phyloP scores from a whole-genome alignment of 768 basidiomycete genomes.

The Pleurotus salmoneostramineus region DNA sequence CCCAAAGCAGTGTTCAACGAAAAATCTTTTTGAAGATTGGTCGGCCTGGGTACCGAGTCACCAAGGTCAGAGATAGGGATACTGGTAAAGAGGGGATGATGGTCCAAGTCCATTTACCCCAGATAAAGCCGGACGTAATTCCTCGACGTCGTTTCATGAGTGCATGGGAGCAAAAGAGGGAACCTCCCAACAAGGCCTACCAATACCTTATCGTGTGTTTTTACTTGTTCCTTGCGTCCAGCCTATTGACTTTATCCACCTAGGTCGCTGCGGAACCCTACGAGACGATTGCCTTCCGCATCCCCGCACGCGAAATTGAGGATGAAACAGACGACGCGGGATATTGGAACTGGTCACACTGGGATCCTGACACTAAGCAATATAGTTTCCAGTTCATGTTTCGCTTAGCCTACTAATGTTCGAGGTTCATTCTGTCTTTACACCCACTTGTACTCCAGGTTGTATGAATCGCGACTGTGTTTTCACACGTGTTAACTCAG shows the following conservation, averaged over 20 bases:
- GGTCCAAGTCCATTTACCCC: slow-evolving; percentile 94
- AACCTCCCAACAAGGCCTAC: slow-evolving; percentile 93
- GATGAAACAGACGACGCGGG: slow-evolving; percentile 89
- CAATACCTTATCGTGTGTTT: slow-evolving; percentile 92
- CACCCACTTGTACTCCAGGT: not conserved
- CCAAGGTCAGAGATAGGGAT: slow-evolving; percentile 90
- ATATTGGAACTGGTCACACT: slow-evolving; percentile 97
- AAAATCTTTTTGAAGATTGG: slow-evolving; percentile 99
- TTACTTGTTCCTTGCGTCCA: slow-evolving; percentile 14
- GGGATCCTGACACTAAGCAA: slow-evolving; percentile 99
- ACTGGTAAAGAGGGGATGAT: slow-evolving; percentile 95
- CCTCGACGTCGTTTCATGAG: slow-evolving; percentile 95
- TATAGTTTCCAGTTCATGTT: slow-evolving; percentile 99
- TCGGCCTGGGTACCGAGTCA: slow-evolving; percentile 91
- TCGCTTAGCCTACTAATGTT: slow-evolving; percentile 42
- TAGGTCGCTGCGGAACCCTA: slow-evolving; percentile 99
- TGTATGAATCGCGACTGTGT: not conserved
- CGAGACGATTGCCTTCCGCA: slow-evolving; percentile 98
- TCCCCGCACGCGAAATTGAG: slow-evolving; percentile 96
- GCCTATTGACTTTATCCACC: not conserved
- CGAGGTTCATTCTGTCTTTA: not conserved
- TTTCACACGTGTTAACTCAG: too few species aligned
- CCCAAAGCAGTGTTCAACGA: slow-evolving; percentile 75
- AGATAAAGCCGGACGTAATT: slow-evolving; percentile 81
- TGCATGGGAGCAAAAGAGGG: slow-evolving; percentile 94